A percentile compares a stretch with the other conserved stretches of the same genome.
phyloP scores from a whole-genome alignment of 2,329 filamentous ascomycete species.

The Trichoderma brevicompactum region DNA sequence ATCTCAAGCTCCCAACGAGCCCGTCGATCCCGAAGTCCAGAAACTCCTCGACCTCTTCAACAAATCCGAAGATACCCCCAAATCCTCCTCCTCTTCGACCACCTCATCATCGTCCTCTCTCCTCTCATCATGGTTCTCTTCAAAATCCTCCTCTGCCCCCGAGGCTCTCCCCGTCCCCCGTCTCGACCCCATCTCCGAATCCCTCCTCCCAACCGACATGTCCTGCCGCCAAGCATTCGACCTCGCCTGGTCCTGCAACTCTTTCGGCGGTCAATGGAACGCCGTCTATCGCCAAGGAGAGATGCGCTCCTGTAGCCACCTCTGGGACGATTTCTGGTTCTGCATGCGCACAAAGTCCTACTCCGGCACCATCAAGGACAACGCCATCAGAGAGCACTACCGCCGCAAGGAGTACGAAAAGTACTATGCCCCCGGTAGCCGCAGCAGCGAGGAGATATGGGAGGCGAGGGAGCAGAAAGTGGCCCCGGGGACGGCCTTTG shows the following conservation, averaged over 20 bases:
- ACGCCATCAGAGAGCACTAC: conserved; percentile 69
- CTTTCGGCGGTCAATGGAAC: conserved; percentile 87
- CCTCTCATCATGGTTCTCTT: conserved; percentile 42
- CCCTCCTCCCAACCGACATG: conserved; percentile 79
- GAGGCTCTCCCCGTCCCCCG: conserved; percentile 36
- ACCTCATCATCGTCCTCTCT: conserved; percentile 35
- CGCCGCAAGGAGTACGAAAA: conserved; percentile 66
- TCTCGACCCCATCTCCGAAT: conserved; percentile 61
- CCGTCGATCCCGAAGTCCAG: conserved; percentile 56
- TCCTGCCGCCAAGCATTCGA: conserved; percentile 92
- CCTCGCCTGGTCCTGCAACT: conserved; percentile 91
- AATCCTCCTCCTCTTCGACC: conserved; percentile 33
- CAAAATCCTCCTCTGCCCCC: conserved; percentile 32
- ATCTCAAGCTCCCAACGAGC: conserved; percentile 37
- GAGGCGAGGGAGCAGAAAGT: conserved; percentile 69
- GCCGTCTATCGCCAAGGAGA: conserved; percentile 86
- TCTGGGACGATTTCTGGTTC: conserved; percentile 96
- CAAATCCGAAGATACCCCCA: conserved; percentile 37
- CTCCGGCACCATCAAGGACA: conserved; percentile 61
- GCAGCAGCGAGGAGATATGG: conserved; percentile 92
- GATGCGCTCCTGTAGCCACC: conserved; percentile 76
- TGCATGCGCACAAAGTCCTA: conserved; percentile 84
- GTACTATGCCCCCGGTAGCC: conserved; percentile 66
- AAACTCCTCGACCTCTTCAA: conserved; percentile 58
- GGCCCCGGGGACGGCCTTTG: conserved; percentile 52